These are phyloP conservation scores for Zopfochytrium polystomum DNA, from an alignment of 371 early-diverging fungal genomes.

Conservation along the genomic window DNA sequence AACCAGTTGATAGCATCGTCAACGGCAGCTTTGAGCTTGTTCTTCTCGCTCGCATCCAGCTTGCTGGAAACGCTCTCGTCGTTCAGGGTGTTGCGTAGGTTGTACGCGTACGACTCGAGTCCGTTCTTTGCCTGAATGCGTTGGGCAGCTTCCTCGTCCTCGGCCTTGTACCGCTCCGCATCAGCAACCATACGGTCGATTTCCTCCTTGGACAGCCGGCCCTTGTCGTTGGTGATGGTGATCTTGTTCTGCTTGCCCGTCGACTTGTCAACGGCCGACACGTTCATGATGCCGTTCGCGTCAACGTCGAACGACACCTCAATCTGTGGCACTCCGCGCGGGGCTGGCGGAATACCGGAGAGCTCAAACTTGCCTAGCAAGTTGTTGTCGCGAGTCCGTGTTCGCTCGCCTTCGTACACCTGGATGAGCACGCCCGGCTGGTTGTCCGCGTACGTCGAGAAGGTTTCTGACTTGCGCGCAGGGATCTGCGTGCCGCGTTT, in stretches of 20 bases:
- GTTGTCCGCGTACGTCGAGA: slow-evolving; percentile 97
- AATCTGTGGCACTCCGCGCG: slow-evolving; percentile 95
- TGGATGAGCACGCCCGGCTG: slow-evolving; percentile 96
- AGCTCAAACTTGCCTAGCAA: slow-evolving; percentile 94
- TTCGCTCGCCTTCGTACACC: slow-evolving; percentile 96
- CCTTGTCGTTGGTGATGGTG: neutral
- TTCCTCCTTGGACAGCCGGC: slow-evolving; percentile 93
- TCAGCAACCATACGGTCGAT: slow-evolving; percentile 95
- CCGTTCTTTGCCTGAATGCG: too few species aligned
- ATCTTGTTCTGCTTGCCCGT: slow-evolving; percentile 31
- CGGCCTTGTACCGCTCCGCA: slow-evolving; percentile 93
- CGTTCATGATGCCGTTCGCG: slow-evolving; percentile 38
- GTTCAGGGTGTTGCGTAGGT: slow-evolving; percentile 80
- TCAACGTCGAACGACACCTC: slow-evolving; percentile 97
- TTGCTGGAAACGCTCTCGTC: slow-evolving; percentile 85
- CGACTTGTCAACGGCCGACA: neutral
- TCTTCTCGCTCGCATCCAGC: slow-evolving; percentile 79
- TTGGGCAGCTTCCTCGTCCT: slow-evolving; percentile 95
- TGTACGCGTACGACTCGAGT: slow-evolving; percentile 90
- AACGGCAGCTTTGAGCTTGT: slow-evolving; percentile 74
- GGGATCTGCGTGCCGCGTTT: slow-evolving; percentile 95
- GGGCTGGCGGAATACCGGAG: slow-evolving; percentile 90
- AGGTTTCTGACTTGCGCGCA: slow-evolving; percentile 93
- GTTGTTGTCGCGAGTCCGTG: slow-evolving; percentile 94
- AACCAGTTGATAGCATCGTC: slow-evolving; percentile 86